Base-by-base conservation (phyloP, 441 rosid genomes). In the Adansonia rubrostipa region DNA sequence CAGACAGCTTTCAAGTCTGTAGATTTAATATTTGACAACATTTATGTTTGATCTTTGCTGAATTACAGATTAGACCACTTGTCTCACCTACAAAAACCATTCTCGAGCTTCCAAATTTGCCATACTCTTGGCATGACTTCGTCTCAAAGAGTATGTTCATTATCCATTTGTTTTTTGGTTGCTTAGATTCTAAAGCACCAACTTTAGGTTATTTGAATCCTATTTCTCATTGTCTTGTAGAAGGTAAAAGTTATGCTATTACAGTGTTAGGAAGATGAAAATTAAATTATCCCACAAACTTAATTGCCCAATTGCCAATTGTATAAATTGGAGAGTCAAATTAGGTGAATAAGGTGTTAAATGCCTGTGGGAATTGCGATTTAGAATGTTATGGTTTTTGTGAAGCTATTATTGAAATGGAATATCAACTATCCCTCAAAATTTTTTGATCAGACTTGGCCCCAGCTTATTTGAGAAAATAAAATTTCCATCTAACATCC, bases 111-210 rank as follows among this genome's bases (percentile, higher is more conserved):
- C 90, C 66, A 73, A 0, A 79, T 68, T 77, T 90, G 85, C 51
- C 1, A 3, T 97, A 97, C 83, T 91, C 99, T 44, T 97, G 99
- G 99, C 99, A 95, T 89, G 99, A 97, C 88, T 40, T 97, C 0
- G 71, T 97, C 82, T 97, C 99, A 80, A 92, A 92, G 85, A 76
- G 99, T 97, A 81, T 82, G 97, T 87, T 71, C 74, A 15, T 73
- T 44, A 48, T 74, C 53, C 50, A 11, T 50, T 80, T 70, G 7
- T 65, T 73, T 61, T 44, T n/a, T 22, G 36, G 11, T n/a, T 13
- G 40, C 73, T 40, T 51, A 20, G 60, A 56, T 73, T 68, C 20
- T 62, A 62, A 9, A 75, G 71, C 71, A 48, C 71, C 47, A 15
- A 8, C 58, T 53, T 51, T 14, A 8, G 33, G 22, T 77, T 54